A percentile compares a stretch with the other conserved stretches of the same genome.
These are phyloP conservation scores for Microthyrium microscopicum DNA, from an alignment of 2,329 filamentous ascomycete genomes.

Conservation along the genomic window DNA sequence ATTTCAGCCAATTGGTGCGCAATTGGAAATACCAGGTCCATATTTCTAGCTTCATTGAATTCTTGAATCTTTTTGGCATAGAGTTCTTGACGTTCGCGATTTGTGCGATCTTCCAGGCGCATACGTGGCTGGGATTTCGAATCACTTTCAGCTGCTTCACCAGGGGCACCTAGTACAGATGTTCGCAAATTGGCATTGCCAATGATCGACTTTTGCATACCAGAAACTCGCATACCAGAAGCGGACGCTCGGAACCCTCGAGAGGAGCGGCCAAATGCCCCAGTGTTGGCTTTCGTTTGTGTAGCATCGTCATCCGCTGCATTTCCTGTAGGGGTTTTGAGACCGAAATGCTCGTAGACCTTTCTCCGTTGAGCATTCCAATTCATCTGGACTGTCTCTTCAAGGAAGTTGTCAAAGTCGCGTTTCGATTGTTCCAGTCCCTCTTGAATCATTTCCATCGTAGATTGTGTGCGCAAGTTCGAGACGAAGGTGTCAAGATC, in stretches of 20 bases:
- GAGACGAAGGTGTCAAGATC: constrained; percentile 58
- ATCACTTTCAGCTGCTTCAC: constrained; percentile 47
- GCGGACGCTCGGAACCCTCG: constrained; percentile 14
- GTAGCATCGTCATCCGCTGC: constrained; percentile 21
- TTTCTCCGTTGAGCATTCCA: constrained; percentile 87
- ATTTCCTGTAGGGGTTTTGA: constrained; percentile 33
- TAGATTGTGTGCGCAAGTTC: constrained; percentile 78
- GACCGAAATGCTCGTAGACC: constrained; percentile 93
- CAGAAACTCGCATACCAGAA: constrained; percentile 41
- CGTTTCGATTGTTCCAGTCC: constrained; percentile 75
- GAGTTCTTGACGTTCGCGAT: constrained; percentile 69
- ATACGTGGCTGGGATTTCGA: constrained; percentile 11
- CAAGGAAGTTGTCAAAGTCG: constrained; percentile 86
- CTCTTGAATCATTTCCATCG: constrained; percentile 78
- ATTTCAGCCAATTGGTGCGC: constrained; percentile 60
- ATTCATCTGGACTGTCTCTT: constrained; percentile 87
- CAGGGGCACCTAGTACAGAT: constrained; percentile 42
- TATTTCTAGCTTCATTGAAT: constrained; percentile 38
- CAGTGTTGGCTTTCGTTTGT: constrained; percentile 20
- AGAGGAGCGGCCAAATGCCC: constrained; percentile 37
- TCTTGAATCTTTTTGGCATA: constrained; percentile 64
- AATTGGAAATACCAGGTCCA: constrained; percentile 50
- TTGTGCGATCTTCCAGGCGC: constrained; percentile 50
- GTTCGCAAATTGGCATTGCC: constrained; percentile 50
- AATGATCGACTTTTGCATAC: constrained; percentile 70